A percentile compares a stretch with the other conserved stretches of the same genome.
phyloP scores from a whole-genome alignment of 345 rosid species.

The Balakata baccata region DNA sequence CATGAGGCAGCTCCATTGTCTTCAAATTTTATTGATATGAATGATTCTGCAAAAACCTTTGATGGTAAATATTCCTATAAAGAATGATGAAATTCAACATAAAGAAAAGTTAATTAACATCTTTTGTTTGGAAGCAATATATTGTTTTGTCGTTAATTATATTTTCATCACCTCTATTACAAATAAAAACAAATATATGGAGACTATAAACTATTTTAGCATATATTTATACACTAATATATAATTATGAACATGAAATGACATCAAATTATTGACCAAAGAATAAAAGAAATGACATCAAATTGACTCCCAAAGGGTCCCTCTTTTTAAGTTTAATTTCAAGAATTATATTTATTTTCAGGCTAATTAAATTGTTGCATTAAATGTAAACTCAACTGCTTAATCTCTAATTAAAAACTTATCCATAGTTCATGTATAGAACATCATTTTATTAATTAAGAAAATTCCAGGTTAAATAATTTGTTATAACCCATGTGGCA shows the following conservation, averaged over 20 bases:
- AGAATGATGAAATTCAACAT: background rate
- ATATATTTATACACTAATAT: background rate
- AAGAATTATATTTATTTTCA: background rate
- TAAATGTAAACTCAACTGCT: background rate
- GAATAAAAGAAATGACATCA: constrained; percentile 1
- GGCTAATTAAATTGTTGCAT: background rate
- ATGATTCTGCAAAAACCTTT: constrained; percentile 56
- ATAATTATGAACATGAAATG: background rate
- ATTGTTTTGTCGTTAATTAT: no score
- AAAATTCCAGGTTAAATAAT: background rate
- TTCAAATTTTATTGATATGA: constrained; percentile 88
- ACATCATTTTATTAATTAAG: no score
- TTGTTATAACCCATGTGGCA: background rate
- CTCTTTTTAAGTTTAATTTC: background rate
- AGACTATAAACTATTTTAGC: background rate
- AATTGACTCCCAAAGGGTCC: constrained; percentile 9
- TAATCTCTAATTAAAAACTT: background rate
- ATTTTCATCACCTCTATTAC: no score
- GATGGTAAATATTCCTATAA: background rate
- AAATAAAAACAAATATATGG: background rate
- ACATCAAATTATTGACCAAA: no score
- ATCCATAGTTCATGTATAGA: no score
- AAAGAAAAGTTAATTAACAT: background rate
- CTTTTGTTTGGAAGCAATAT: background rate
- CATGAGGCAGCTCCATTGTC: constrained; percentile 79